phyloP scores from a whole-genome alignment of 768 basidiomycete genomes.

The Sutorius australiensis region DNA sequence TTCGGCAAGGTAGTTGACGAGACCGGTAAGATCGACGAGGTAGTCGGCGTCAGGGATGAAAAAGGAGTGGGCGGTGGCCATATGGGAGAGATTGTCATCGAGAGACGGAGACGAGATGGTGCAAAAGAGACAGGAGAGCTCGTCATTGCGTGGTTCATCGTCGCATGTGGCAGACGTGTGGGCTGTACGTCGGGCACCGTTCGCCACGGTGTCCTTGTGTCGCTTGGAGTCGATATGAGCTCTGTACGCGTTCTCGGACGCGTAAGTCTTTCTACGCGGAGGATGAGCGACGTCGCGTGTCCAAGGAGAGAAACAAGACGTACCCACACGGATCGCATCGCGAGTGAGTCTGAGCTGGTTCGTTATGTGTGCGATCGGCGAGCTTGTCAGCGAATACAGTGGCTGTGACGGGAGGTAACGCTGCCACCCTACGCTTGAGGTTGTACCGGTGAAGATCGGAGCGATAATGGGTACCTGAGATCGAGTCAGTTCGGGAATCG shows the following conservation, averaged over 20 bases:
- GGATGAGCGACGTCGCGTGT: not conserved
- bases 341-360: constrained; percentile 54
- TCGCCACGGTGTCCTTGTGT: constrained; percentile 75
- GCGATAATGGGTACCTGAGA: constrained; percentile 77
- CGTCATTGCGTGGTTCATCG: not conserved
- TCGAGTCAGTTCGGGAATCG: constrained; percentile 1
- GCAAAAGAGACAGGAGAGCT: constrained; percentile 87
- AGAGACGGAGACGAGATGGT: constrained; percentile 45
- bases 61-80: constrained; percentile 86
- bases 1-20: constrained; percentile 84
- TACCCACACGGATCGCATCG: constrained; percentile 83
- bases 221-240: constrained; percentile 88
- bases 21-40: constrained; percentile 77
- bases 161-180: not conserved
- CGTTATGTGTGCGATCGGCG: constrained; percentile 67
- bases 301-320: constrained; percentile 26
- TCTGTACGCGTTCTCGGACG: constrained; percentile 82
- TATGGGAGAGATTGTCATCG: constrained; percentile 75
- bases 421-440: constrained; percentile 93
- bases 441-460: constrained; percentile 98
- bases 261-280: constrained; percentile 72
- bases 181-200: constrained; percentile 28
- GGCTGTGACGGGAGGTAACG: constrained; percentile 78
- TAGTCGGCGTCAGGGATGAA: constrained; percentile 94
- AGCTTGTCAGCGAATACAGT: constrained; percentile 86